These are phyloP conservation scores for Sanghuangporus baumii DNA, from an alignment of 1,284 basidiomycete genomes.

Conservation along the genomic window DNA sequence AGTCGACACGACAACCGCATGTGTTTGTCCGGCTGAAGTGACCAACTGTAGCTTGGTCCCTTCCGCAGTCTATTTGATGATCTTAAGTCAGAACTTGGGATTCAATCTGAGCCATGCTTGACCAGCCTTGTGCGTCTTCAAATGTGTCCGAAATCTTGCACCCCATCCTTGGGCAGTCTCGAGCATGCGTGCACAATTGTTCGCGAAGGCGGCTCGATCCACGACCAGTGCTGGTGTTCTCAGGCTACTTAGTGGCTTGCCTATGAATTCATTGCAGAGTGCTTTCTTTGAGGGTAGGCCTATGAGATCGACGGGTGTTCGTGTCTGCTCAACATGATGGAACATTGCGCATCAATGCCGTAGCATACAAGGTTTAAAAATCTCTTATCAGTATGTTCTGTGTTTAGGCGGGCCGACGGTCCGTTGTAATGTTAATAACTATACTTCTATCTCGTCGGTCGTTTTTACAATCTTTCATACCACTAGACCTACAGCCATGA, in stretches of 20 bases:
- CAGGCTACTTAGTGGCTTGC: slow-evolving; percentile 50
- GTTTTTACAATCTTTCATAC: background rate
- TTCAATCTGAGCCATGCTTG: background rate
- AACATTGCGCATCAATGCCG: slow-evolving; percentile 36
- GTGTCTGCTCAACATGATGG: background rate
- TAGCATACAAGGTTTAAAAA: slow-evolving; percentile 42
- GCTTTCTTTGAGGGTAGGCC: slow-evolving; percentile 45
- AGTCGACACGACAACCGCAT: slow-evolving; percentile 72
- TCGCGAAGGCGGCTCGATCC: slow-evolving; percentile 62
- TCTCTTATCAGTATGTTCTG: background rate
- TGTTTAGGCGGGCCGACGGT: background rate
- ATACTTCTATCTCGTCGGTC: background rate
- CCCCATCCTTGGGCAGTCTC: slow-evolving; percentile 56
- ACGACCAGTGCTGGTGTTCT: slow-evolving; percentile 78
- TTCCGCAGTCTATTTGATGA: slow-evolving; percentile 53
- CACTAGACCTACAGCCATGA: no score
- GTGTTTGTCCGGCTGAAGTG: slow-evolving; percentile 46
- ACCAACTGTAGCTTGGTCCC: slow-evolving; percentile 65
- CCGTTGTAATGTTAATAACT: background rate
- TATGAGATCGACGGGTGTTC: slow-evolving; percentile 42
- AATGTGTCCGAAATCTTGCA: slow-evolving; percentile 71
- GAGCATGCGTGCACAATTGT: slow-evolving; percentile 73
- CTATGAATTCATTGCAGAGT: slow-evolving; percentile 55
- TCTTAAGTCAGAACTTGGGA: background rate
- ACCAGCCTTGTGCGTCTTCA: slow-evolving; percentile 77